These are phyloP conservation scores for Fusarium heterosporum DNA, from an alignment of 2,329 filamentous ascomycete genomes.

Conservation along the genomic window DNA sequence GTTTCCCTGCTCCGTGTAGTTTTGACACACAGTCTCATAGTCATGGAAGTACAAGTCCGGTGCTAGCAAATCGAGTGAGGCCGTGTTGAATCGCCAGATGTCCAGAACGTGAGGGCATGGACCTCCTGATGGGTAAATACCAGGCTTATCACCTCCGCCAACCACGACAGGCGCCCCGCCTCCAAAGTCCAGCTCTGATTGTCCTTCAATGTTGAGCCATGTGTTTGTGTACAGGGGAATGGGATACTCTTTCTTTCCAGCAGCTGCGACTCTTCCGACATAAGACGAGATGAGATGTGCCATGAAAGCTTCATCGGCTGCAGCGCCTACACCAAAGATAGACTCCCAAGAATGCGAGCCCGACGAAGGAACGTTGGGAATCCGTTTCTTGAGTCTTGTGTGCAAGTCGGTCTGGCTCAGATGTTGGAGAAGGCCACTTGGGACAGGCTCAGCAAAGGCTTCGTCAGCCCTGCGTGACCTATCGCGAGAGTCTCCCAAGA, in stretches of 20 bases:
- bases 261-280: constrained; percentile 51
- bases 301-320: constrained; percentile 54
- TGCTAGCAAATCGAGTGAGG: constrained; percentile 58
- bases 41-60: constrained; percentile 63
- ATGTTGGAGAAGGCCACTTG: constrained; percentile 45
- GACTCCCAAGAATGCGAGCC: constrained; percentile 49
- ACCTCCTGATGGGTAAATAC: constrained; percentile 54
- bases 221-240: constrained; percentile 53
- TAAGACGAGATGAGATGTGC: constrained; percentile 51
- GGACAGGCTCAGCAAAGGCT: constrained; percentile 53
- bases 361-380: constrained; percentile 40
- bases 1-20: constrained; percentile 58
- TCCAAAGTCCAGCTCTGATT: constrained; percentile 47
- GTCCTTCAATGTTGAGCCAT: constrained; percentile 53
- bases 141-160: constrained; percentile 51
- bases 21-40: constrained; percentile 57
- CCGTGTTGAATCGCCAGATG: constrained; percentile 56
- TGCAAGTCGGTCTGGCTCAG: constrained; percentile 45
- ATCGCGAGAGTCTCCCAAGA: constrained; percentile 65
- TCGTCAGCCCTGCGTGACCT: constrained; percentile 55
- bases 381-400: constrained; percentile 47
- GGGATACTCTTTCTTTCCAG: constrained; percentile 50
- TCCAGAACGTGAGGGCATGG: constrained; percentile 51
- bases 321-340: constrained; percentile 48
- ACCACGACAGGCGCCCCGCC: constrained; percentile 51